Evolutionary conservation across 2,329 filamentous ascomycete species (phyloP), one percentile per base, ranked within the genome.

Genomic region (Ceratocystis ficicola): DNA sequence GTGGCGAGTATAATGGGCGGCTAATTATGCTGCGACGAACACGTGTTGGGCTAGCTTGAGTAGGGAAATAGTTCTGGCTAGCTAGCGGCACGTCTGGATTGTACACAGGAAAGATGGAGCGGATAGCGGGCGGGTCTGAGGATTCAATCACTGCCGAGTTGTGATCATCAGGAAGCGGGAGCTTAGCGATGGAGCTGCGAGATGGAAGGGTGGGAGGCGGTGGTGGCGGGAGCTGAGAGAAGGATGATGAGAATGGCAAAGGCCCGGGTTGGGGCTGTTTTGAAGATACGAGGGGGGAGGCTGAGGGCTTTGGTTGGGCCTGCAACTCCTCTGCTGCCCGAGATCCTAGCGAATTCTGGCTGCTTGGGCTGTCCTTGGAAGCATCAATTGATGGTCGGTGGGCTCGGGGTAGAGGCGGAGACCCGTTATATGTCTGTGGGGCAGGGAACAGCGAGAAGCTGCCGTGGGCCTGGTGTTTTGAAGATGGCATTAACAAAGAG

Each of bases 101-200:
- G 72, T 90, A 91, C 36, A 82, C 80, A 6, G 88, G 88, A 70
- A 92, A 92, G 70, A 92, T 90, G 28, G 88, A 91, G 41, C 83
- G 81, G 70, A 88, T 80, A 0, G 80, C 76, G 5, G 76, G 67
- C 69, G 73, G 63, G 72, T 72, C 57, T 73, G 68, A 25, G 71
- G 69, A 59, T 7, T 74, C 73, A 28, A 17, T 12, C 1, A 5
- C n/a, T 7, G 41, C 41, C 6, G 46, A 22, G 36, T 3, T 44
- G 44, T 20, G 57, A 3, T 62, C 46, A 30, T 77, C 76, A 30
- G 71, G 72, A 3, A 80, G 71, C 17, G 81, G 82, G 28, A 77
- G 74, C 70, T 85, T 85, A 63, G 81, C 80, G 69, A 84, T 84
- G 22, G 82, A 86, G 72, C 75, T 81, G 65, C 80, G 76, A 1